Percentiles rank a stretch among this genome's conserved stretches.
These are phyloP conservation scores for Verbena officinalis DNA, from an alignment of 257 asterid genomes.

Conservation along the genomic window DNA sequence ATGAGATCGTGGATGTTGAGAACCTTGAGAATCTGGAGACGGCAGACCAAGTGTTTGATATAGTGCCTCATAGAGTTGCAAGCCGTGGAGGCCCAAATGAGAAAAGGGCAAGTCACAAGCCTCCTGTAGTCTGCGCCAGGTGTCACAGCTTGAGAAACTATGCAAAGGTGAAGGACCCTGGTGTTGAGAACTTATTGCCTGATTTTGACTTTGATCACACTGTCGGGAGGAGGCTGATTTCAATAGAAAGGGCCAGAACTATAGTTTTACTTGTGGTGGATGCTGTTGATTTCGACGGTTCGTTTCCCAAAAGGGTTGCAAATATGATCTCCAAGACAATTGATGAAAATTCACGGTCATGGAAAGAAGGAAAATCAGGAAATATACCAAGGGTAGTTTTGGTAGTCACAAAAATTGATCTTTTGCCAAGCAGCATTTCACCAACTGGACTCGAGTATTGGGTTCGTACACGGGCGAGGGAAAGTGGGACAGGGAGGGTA, in stretches of 20 bases:
- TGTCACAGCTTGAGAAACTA: conserved; percentile 82
- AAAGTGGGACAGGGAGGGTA: conserved; percentile 70
- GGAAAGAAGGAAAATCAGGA: conserved; percentile 92
- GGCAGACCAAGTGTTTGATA: conserved; percentile 35
- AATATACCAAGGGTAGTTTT: conserved; percentile 74
- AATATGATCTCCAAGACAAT: conserved; percentile 57
- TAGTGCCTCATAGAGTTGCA: conserved; percentile 30
- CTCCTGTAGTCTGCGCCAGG: conserved; percentile 79
- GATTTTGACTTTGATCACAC: conserved; percentile 91
- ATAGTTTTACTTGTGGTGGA: conserved; percentile 84
- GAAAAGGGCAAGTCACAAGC: conserved; percentile 39
- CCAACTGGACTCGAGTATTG: conserved; percentile 88
- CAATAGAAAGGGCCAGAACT: conserved; percentile 60
- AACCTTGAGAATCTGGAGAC: conserved; percentile 24
- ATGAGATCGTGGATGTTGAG: conserved; percentile 47
- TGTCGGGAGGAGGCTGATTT: conserved; percentile 78
- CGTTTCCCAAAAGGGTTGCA: conserved; percentile 85
- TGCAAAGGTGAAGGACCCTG: conserved; percentile 64
- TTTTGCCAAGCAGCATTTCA: conserved; percentile 74
- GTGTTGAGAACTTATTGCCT: conserved; percentile 74
- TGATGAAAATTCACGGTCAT: conserved; percentile 64
- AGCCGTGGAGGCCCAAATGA: conserved; percentile 22
- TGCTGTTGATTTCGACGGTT: conserved; percentile 86
- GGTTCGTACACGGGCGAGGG: conserved; percentile 86
- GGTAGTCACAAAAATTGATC: conserved; percentile 86